Conservation (phyloP, 208 protist genomes). For the Sergeia podlipaevii region DNA sequence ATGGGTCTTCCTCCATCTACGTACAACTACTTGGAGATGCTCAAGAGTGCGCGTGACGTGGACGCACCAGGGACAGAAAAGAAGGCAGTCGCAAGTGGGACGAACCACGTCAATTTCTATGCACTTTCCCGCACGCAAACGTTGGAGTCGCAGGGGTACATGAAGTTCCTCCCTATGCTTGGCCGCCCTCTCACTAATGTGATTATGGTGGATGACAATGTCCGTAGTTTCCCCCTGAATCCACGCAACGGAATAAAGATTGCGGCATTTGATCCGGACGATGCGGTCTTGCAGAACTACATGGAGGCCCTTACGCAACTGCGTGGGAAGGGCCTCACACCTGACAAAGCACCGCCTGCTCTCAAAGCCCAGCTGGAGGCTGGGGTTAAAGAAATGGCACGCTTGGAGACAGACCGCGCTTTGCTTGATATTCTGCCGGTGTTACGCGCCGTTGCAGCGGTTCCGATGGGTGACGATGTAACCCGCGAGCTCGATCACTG, state of each 20-base stretch:
- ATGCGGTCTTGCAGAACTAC: constrained; percentile 40
- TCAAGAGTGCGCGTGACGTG: constrained; percentile 6
- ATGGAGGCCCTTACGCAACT: constrained; percentile 18
- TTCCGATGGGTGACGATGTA: constrained; percentile 33
- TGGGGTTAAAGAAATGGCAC: constrained; percentile 34
- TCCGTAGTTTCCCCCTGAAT: constrained; percentile 82
- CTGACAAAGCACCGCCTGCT: too few species aligned
- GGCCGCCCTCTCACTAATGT: constrained; percentile 55
- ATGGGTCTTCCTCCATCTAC: constrained; percentile 66
- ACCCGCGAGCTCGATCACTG: constrained; percentile 79
- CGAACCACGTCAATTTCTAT: constrained; percentile 77
- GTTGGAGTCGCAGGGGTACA: constrained; percentile 62
- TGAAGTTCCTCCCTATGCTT: constrained; percentile 89
- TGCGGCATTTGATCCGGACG: constrained; percentile 49
- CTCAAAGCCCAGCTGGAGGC: too few species aligned
- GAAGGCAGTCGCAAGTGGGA: constrained; percentile 14
- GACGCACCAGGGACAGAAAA: background rate
- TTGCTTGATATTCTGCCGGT: constrained; percentile 76
- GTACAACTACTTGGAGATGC: constrained; percentile 56
- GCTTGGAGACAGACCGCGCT: constrained; percentile 37
- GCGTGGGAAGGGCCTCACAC: constrained; percentile 5
- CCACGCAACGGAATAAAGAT: constrained; percentile 80
- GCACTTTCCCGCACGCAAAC: constrained; percentile 81
- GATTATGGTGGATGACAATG: constrained; percentile 87
- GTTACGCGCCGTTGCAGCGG: constrained; percentile 43